Evolutionary conservation across 805 yeast genomes (phyloP), one percentile per base, ranked within the genome.

Genomic region (Schwanniomyces vanrijiae): DNA sequence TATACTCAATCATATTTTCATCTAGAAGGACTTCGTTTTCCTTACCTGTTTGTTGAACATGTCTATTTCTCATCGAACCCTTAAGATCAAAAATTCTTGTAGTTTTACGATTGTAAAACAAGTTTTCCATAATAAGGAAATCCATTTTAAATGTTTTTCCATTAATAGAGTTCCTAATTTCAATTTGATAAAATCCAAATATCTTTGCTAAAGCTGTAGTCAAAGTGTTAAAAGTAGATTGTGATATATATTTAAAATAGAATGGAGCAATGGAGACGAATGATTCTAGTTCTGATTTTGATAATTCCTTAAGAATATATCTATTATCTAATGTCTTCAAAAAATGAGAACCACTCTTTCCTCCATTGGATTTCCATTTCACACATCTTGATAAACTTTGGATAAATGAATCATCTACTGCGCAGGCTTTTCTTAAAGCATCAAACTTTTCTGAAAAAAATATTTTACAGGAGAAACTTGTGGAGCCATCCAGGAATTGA

Each of bases 1-100:
- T 92, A 62, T 90, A 94, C 61, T 94, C 99, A 50, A 94, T 95
- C 99, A 94, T 94, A 61, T 94, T 94, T 59, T 94, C 99, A 66
- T 94, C 99, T 46, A 94, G 68, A 21, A 94, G 69, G 1, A 94
- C 99, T 65, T 94, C 98, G 60, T 94, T 90, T 52, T 87, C 96
- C 59, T 83, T 85, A 5, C 99, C 99, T 0, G 99, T 95, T 63
- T 92, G 96, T 55, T 91, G 86, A 31, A 92, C 99, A 59, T 92
- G 97, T 54, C 99, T 77, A 65, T 94, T 94, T 51, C 99, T 75
- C 98, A 94, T 94, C 0, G 98, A 91, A 0, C 99, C 99, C 65
- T 94, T 94, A 65, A 94, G 78, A 66, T 94, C 99, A 68, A 94
- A 94, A 40, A 92, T 90, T 52, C 97, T 72, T 11, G 89, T 76